Evolutionary conservation across 805 yeast genomes (phyloP), one percentile per base, ranked within the genome.

Genomic region (Wickerhamia fluorescens): DNA sequence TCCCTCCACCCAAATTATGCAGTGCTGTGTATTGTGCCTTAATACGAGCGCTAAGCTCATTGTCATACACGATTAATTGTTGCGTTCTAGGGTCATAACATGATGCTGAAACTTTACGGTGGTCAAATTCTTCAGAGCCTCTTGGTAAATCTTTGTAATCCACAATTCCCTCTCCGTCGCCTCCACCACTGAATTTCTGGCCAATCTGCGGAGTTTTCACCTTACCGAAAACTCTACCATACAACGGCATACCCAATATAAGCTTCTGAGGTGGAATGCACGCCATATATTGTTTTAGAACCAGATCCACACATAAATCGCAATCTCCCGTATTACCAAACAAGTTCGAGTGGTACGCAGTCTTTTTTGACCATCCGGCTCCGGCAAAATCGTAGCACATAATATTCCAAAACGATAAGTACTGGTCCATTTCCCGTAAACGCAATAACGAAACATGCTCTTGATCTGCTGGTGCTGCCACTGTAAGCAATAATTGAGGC

Each of bases 311-410:
- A 30, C 71, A 69, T 18, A 71, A 42, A 3, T 50, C 56, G 28
- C 61, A 62, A 30, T 49, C 59, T 3, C 66, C 68, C 21, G 55
- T 49, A 12, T 42, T 36, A 3, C 61, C 66, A 72, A 37, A 86
- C 46, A 52, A 44, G 32, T 86, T 85, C 3, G 92, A 74, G 35
- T 85, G 96, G 46, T 73, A 80, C 2, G 70, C 78, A 0, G 79
- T 71, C 3, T 26, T 38, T 0, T 51, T 44, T 2, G 84, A 75
- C 94, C 95, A 85, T 25, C 44, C 39, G n/a, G n/a, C n/a, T 0
- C 96, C 97, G 2, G 77, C 58, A 42, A 78, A 82, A 51, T 92
- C 97, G 51, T 92, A 89, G 12, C 92, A 75, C 97, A 89, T 89
- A 34, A 92, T 51, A 49, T 89, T 88, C 81, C 88, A 87, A 40